Conservation (phyloP, 2,329 filamentous ascomycete genomes). For the Cryphonectria radicalis region DNA sequence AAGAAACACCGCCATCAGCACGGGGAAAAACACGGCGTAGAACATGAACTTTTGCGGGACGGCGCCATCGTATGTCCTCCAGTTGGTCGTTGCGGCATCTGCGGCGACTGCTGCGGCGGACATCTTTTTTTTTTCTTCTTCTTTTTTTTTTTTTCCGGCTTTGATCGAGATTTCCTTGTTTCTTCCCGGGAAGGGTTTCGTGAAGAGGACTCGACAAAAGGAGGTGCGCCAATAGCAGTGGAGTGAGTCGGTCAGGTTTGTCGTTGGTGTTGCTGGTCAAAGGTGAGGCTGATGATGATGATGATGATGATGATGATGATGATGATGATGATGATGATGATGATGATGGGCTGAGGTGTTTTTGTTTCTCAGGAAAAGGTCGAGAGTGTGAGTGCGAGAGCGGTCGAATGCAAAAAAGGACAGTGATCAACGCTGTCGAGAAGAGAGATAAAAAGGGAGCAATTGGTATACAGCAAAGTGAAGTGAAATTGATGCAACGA, state of each 20-base stretch:
- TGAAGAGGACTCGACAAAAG: background rate
- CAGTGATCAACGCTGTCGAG: slow-evolving; percentile 27
- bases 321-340: background rate
- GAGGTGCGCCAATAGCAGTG: background rate
- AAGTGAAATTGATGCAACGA: background rate
- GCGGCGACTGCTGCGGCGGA: slow-evolving; percentile 22
- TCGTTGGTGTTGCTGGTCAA: background rate
- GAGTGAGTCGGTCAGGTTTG: background rate
- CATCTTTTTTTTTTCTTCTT: slow-evolving; percentile 1
- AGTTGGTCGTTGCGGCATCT: slow-evolving; percentile 26
- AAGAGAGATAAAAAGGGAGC: background rate
- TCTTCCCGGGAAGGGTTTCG: background rate
- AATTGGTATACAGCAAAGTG: background rate
- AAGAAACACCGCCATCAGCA: slow-evolving; percentile 21
- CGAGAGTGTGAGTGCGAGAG: background rate
- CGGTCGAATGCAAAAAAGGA: slow-evolving; percentile 4
- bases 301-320: background rate
- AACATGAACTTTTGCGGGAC: slow-evolving; percentile 16
- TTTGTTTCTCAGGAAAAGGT: background rate
- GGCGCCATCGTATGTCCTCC: slow-evolving; percentile 21
- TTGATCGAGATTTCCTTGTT: background rate
- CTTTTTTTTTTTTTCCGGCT: background rate
- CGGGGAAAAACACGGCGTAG: slow-evolving; percentile 22
- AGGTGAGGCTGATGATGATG: background rate
- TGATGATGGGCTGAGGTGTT: background rate